Base-by-base conservation (phyloP, 225 moss, liverwort and hornwort species). In the Pseudoscleropodium purum region DNA sequence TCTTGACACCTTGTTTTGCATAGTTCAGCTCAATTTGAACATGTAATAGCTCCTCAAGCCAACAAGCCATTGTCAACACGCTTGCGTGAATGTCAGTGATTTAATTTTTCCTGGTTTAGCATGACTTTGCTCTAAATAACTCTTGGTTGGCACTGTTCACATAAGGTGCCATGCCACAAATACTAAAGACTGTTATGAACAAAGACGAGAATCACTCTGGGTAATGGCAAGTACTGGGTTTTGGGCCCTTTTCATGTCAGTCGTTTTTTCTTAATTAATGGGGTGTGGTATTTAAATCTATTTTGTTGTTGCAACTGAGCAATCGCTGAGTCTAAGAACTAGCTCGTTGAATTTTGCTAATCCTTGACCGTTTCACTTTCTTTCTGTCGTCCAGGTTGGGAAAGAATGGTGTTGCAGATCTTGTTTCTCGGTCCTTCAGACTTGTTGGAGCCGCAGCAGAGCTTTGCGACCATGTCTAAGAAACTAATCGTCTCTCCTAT, bases 341-440 rank as follows among this genome's bases (percentile, higher is more conserved):
- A 36, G 39, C 69, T 69, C 54, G 31, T 74, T 73, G 60, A n/a
- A 73, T 75, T 31, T 20, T 65, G 36, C 30, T 56, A 82, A 60
- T 11, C 76, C 72, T 79, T 87, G 78, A 87, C 37, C 37, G 25
- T 54, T 66, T 75, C 49, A 33, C 41, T 76, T 43, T 24, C 57
- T 79, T 61, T 78, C n/a, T 63, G 41, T 76, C 86, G 77, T 90
- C 88, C 95, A 98, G 98, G 99, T 56, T 99, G 99, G 99, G 97
- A 99, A 91, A 94, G 99, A 89, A 99, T 99, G 97, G 99, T 99
- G 77, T 86, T 99, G 70, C 99, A 99, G 91, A 99, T 99, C 89
- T 83, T 99, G 83, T 99, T 99, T 86, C 92, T 99, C 56, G 99
- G 99, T 57, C 99, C 99, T 64, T 94, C 99, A 37, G 94, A 99